These are phyloP conservation scores for Prunus kanzakura DNA, from an alignment of 306 rosid species.

Conservation along the genomic window DNA sequence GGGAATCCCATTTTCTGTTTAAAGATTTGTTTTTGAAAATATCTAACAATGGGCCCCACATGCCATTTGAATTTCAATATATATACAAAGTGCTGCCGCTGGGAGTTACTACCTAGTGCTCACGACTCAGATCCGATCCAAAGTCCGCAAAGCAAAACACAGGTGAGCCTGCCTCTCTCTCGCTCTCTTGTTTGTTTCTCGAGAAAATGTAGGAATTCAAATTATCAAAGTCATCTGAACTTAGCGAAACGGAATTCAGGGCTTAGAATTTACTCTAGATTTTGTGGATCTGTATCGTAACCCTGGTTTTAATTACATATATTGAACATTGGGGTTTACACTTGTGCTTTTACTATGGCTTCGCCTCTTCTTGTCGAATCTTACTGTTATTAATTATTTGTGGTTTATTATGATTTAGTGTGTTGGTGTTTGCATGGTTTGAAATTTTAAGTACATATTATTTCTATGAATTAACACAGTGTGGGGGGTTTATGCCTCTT, in stretches of 20 bases:
- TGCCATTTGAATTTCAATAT: constrained; percentile 4
- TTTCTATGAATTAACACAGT: background rate
- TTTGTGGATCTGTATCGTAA: background rate
- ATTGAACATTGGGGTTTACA: background rate
- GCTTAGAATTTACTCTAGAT: background rate
- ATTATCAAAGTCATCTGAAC: background rate
- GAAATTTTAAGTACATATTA: background rate
- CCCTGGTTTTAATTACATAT: background rate
- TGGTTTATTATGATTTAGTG: background rate
- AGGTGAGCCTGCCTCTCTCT: background rate
- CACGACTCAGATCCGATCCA: constrained; percentile 12
- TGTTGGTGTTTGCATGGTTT: background rate
- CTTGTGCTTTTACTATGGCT: background rate
- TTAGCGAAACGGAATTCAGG: background rate
- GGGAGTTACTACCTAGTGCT: background rate
- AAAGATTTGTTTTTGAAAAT: background rate
- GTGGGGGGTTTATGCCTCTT: too few species aligned
- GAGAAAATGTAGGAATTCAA: background rate
- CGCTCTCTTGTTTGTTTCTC: background rate
- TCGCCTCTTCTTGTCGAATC: background rate
- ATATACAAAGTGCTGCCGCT: background rate
- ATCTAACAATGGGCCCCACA: background rate
- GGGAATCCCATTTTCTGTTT: too few species aligned
- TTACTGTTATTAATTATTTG: background rate
- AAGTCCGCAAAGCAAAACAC: background rate